Percentiles rank a stretch among this genome's conserved stretches.
These are phyloP conservation scores for Symbiodinium pilosum DNA, from an alignment of 73 alveolate species.

Conservation along the genomic window DNA sequence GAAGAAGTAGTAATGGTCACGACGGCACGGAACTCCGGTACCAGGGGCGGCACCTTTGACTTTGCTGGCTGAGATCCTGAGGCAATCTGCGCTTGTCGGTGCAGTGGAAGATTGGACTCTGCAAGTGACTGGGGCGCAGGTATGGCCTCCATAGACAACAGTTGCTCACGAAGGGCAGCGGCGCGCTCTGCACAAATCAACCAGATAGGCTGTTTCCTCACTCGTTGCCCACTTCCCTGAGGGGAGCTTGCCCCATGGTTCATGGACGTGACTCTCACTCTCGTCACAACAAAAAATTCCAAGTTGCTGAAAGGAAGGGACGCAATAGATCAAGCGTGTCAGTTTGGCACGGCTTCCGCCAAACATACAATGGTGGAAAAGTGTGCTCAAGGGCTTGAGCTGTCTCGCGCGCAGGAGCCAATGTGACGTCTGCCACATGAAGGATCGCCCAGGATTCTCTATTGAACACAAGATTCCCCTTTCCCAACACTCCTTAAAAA, in stretches of 20 bases:
- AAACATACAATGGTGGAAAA: neutral
- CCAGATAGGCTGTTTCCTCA: neutral
- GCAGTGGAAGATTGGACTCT: neutral
- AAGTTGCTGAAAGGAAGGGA: neutral
- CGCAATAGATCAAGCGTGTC: neutral
- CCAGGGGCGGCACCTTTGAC: neutral
- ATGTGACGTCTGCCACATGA: neutral
- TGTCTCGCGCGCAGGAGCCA: neutral
- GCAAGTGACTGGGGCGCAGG: neutral
- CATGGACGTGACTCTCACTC: neutral
- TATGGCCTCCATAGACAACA: neutral
- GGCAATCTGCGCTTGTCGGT: neutral
- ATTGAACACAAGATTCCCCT: neutral
- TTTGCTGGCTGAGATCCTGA: neutral
- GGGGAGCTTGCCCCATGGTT: neutral
- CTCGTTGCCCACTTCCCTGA: neutral
- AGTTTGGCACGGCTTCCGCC: neutral
- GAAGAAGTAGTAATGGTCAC: neutral
- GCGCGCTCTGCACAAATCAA: neutral
- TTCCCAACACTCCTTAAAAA: neutral
- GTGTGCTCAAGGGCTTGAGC: neutral
- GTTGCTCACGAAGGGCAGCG: neutral
- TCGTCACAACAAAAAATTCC: neutral
- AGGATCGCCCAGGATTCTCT: neutral
- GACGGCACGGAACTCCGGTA: neutral